These are phyloP conservation scores for Neopestalotiopsis sp. DNA, from an alignment of 2,329 filamentous ascomycete genomes.

Conservation along the genomic window DNA sequence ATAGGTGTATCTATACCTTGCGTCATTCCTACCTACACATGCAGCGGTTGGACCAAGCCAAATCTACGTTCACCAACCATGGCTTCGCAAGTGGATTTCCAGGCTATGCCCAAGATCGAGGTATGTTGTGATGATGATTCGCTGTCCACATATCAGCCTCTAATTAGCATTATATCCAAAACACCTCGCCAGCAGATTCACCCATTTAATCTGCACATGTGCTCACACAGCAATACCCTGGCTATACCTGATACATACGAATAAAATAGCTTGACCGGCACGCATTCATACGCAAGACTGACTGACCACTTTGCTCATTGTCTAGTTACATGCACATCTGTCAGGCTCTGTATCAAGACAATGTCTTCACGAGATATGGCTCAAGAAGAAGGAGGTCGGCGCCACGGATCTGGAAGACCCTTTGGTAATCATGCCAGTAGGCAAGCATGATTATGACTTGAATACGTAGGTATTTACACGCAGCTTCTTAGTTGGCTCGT, in stretches of 20 bases:
- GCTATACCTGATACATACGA: too few relatives aligned
- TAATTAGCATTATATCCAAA: neutral
- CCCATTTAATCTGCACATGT: too few relatives aligned
- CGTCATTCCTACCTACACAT: neutral
- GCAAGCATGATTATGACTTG: constrained; percentile 75
- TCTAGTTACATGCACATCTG: constrained; percentile 79
- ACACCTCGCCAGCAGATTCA: neutral
- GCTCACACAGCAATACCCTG: too few relatives aligned
- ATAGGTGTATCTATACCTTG: neutral
- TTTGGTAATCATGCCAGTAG: constrained; percentile 68
- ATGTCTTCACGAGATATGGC: constrained; percentile 78
- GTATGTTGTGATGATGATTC: constrained; percentile 36
- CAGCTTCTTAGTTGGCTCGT: too few relatives aligned
- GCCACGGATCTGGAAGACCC: constrained; percentile 70
- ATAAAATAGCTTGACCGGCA: neutral
- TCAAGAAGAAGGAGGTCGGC: constrained; percentile 58
- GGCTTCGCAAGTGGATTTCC: constrained; percentile 45
- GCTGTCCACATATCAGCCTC: neutral
- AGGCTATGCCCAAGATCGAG: constrained; percentile 61
- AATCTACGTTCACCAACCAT: neutral
- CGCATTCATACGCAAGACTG: neutral
- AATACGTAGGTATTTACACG: constrained; percentile 56
- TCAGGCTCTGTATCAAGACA: constrained; percentile 77
- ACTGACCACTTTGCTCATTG: constrained; percentile 19
- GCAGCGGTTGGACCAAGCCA: neutral